Percentiles rank a stretch among this genome's conserved stretches.
Evolutionary conservation across 148 eudicot genomes (phyloP).

Genomic region (Selenicereus undatus): DNA sequence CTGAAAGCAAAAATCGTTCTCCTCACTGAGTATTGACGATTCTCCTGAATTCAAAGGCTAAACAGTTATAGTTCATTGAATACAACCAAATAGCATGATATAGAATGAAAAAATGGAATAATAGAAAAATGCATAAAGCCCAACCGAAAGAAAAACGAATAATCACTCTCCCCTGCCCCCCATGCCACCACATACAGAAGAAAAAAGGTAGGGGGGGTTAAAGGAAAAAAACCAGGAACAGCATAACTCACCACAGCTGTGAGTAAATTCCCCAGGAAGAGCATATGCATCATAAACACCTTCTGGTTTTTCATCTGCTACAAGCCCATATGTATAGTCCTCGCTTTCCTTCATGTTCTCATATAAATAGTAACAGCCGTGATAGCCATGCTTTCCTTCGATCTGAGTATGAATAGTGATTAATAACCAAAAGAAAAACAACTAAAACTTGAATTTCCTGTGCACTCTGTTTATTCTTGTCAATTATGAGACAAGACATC

Average conservation of each 20-base stretch:
- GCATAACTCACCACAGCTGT: constrained; percentile 50
- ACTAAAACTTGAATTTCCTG: not conserved
- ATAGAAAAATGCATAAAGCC: not conserved
- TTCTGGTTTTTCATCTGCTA: constrained; percentile 41
- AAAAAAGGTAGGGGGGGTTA: not conserved
- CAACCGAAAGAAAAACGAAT: not conserved
- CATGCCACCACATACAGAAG: not conserved
- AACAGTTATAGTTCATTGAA: constrained; percentile 12
- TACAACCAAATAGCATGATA: not conserved
- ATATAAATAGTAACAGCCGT: constrained; percentile 69
- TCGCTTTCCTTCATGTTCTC: constrained; percentile 78
- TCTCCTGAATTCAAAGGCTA: constrained; percentile 47
- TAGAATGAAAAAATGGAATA: not conserved
- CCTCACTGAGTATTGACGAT: constrained; percentile 42
- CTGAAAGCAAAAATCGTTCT: constrained; percentile 52
- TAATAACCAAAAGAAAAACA: not conserved
- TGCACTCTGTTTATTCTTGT: not conserved
- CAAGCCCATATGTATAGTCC: constrained; percentile 49
- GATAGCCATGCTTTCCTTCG: constrained; percentile 55
- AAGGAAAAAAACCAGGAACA: not conserved
- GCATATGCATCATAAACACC: constrained; percentile 45
- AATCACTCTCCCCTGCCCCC: not conserved
- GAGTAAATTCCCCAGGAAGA: constrained; percentile 51
- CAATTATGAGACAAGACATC: not conserved
- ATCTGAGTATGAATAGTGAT: constrained; percentile 44